Evolutionary conservation across 805 yeast genomes (phyloP), one percentile per base, ranked within the genome.

Genomic region (Kockiozyma suomiensis): DNA sequence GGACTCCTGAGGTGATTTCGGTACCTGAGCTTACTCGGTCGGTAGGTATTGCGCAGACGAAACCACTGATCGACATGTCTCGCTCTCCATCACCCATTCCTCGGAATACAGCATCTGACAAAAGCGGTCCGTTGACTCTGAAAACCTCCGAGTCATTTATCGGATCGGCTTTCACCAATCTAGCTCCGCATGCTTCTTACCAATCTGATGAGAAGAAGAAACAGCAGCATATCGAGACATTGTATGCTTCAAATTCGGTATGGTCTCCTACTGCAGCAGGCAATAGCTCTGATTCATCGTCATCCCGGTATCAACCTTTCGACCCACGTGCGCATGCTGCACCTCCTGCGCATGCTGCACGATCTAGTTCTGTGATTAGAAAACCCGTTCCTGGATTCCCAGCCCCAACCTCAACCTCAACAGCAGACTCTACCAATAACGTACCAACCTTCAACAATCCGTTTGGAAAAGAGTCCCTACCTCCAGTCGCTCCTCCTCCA

Each of bases 61-160:
- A 19, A 17, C 48, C 26, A 2, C 21, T 37, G 4, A 49, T 13
- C 13, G 35, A 35, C 4, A 13, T 2, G 1, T 48, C 58, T 12
- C 50, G 56, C n/a, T 38, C 59, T 26, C 56, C 59, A 3, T 59
- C 63, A 8, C 59, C 57, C 2, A n/a, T 10, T 23, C 15, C 53
- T 26, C 38, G n/a, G 37, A 15, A 26, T 28, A 3, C 32, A 2
- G 25, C 41, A 21, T 21, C 37, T 4, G 17, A 21, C 38, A 30
- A 30, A 8, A 21, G n/a, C 28, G 28, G 46, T 6, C 28, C 33
- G 8, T 23, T 40, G 38, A 40, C 43, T 12, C 38, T 40, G n/a
- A 50, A 50, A 30, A 38, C 46, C 4, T 40, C 46, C 17, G 47
- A 50, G 21, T 41, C 54, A 6, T 50, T 50, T 40, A 26, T 50